Percentiles rank a stretch among this genome's conserved stretches.
Conservation (phyloP, 2,329 filamentous ascomycete genomes). For the Xylariaceae sp. region DNA sequence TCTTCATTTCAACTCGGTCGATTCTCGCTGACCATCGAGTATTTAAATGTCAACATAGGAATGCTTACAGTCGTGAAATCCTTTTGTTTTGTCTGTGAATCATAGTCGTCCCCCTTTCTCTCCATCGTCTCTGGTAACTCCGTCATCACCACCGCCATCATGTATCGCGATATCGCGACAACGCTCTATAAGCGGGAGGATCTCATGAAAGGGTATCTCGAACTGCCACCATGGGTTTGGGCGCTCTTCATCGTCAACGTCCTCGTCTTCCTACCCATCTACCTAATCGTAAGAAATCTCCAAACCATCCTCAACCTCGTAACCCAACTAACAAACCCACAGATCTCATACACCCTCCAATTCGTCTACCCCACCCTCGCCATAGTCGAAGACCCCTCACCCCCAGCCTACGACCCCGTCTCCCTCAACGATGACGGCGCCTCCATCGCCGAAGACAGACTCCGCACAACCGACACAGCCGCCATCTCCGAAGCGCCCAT, state of each 20-base stretch:
- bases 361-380: conserved; percentile 50
- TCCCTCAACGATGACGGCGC: conserved; percentile 38
- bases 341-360: conserved; percentile 48
- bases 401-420: conserved; percentile 50
- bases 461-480: conserved; percentile 35
- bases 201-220: conserved; percentile 23
- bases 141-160: conserved; percentile 18
- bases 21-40: too few relatives aligned
- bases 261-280: conserved; percentile 42
- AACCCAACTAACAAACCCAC: conserved; percentile 14
- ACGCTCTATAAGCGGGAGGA: conserved; percentile 36
- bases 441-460: conserved; percentile 32
- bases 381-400: conserved; percentile 54
- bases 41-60: too few relatives aligned
- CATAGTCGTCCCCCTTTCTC: not conserved
- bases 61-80: too few relatives aligned
- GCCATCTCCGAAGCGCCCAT: conserved; percentile 34
- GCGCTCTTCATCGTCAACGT: conserved; percentile 37
- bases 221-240: conserved; percentile 39
- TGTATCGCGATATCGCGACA: conserved; percentile 34
- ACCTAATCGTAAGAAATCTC: conserved; percentile 36
- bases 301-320: not conserved
- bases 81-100: not conserved
- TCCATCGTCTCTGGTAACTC: not conserved
- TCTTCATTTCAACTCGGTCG: too few relatives aligned